Base-by-base conservation (phyloP, 495 filamentous ascomycete genomes). In the Aspergillus coremiiformis region DNA sequence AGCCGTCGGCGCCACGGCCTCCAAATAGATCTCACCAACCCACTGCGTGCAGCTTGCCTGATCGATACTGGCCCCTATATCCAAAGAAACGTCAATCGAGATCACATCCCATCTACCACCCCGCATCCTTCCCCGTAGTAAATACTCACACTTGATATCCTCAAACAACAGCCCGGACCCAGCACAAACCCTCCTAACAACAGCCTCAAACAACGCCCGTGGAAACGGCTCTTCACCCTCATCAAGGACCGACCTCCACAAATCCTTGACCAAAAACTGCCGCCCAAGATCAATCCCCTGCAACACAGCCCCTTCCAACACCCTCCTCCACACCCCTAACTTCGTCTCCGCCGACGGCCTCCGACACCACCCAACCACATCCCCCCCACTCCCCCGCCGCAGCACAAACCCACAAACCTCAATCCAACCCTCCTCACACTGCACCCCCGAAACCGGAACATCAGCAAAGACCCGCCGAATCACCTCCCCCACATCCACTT, bases 1-100 rank as follows among this genome's bases (percentile, higher is more conserved):
- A 10, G 56, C 32, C 39, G 64, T 64, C 14, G 70, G 67, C 41
- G 77, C 75, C 9, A 69, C 70, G 23, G 71, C 69, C 53, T 78
- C 74, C 5, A 84, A 68, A 53, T 78, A 67, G 3, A 68, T 74
- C 52, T 66, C 68, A 4, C 82, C 82, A 12, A 80, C 66, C 72
- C 77, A 83, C 3, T 44, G 57, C 2, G 75, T 63, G 44, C 71
- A 75, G 22, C 63, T 69, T 6, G 51, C 47, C 44, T 69, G 72
- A 49, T 80, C 71, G 50, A 83, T 64, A 42, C 62, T 74, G 10
- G 73, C 65, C 71, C 72, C 76, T 77, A 51, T 7, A 39, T 21
- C 41, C 52, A 45, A 45, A 19, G 17, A 33, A n/a, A 1, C 22
- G 47, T 26, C 39, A 6, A 57, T 33, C 8, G 44, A 60, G 45